Evolutionary conservation across 768 basidiomycete genomes (phyloP).

Genomic region (Gymnopilus junonius): DNA sequence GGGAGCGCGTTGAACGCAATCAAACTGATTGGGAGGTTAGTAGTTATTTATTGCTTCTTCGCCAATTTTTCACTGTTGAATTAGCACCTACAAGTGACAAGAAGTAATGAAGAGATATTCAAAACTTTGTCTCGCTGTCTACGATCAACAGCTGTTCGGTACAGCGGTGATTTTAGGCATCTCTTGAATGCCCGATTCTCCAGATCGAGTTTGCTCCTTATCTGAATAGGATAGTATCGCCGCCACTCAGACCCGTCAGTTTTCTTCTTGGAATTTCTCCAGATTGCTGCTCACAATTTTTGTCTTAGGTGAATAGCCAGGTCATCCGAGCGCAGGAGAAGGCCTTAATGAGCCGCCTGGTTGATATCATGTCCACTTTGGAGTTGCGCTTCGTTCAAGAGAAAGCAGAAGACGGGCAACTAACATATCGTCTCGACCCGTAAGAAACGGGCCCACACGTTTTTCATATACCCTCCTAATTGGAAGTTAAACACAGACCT

Average conservation of each 20-base stretch:
- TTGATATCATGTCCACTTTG: constrained; percentile 88
- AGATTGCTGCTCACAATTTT: neutral
- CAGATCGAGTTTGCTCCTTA: constrained; percentile 86
- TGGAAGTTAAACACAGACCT: constrained; percentile 53
- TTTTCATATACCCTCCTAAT: constrained; percentile 6
- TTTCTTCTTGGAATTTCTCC: constrained; percentile 5
- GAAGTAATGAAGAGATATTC: constrained; percentile 85
- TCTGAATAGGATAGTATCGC: constrained; percentile 94
- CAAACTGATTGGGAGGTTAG: constrained; percentile 93
- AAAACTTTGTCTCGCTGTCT: constrained; percentile 70
- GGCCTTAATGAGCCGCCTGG: constrained; percentile 71
- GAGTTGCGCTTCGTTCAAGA: constrained; percentile 91
- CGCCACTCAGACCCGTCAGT: constrained; percentile 89
- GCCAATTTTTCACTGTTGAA: neutral
- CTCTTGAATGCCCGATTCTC: constrained; percentile 67
- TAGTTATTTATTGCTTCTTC: neutral
- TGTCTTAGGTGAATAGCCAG: constrained; percentile 85
- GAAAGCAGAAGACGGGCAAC: constrained; percentile 86
- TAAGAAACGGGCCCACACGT: constrained; percentile 42
- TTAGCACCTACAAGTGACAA: constrained; percentile 71
- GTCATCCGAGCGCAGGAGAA: constrained; percentile 85
- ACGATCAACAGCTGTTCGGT: constrained; percentile 58
- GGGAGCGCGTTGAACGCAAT: constrained; percentile 80
- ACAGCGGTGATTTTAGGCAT: constrained; percentile 66
- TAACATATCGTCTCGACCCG: constrained; percentile 95